phyloP scores from a whole-genome alignment of 73 alveolate species.

The Paramecium primaurelia region DNA sequence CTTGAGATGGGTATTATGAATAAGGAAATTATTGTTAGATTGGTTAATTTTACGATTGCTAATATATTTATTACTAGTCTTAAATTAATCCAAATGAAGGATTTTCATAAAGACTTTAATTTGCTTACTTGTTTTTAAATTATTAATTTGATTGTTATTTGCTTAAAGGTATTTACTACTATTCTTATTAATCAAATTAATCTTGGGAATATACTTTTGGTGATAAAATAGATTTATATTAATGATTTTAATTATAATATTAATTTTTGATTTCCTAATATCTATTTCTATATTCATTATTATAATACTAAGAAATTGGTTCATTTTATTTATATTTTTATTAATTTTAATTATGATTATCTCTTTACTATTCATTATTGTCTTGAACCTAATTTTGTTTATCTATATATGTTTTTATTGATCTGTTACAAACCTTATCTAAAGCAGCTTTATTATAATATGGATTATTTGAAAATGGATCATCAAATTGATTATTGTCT shows the following conservation, averaged over 20 bases:
- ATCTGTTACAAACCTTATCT: background rate
- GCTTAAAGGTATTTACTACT: background rate
- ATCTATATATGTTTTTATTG: background rate
- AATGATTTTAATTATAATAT: background rate
- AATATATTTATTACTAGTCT: background rate
- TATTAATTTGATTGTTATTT: background rate
- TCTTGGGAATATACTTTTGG: background rate
- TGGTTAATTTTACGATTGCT: background rate
- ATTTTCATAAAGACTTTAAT: background rate
- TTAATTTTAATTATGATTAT: background rate
- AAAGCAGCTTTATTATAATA: background rate
- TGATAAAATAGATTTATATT: background rate
- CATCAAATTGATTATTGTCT: background rate
- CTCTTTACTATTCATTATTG: background rate
- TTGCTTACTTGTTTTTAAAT: background rate
- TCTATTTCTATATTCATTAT: background rate
- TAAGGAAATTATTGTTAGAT: background rate
- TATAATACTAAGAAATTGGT: background rate
- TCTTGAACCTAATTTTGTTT: background rate
- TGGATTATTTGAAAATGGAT: background rate
- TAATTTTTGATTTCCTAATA: background rate
- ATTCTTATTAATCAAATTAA: background rate
- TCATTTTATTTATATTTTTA: background rate
- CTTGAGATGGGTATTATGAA: background rate
- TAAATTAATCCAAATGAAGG: background rate